Base-by-base conservation (phyloP, 2,329 filamentous ascomycete species). In the Pezicula radicicola region DNA sequence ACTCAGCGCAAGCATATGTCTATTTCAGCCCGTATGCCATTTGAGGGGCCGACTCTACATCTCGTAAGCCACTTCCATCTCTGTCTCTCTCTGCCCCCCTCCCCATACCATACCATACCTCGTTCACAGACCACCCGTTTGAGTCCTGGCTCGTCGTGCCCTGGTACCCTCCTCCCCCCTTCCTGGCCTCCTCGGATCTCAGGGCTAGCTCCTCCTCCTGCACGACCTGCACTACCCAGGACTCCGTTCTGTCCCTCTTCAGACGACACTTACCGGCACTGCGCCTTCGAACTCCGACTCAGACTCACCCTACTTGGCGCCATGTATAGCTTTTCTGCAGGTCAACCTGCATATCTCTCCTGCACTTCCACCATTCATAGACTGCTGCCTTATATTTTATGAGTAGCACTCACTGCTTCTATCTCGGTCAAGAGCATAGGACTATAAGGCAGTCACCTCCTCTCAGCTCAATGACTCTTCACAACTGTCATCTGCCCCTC, bases 381-480 rank as follows among this genome's bases (percentile, higher is more conserved):
- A 55, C 57, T 53, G 64, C 50, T 65, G 64, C 64, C 63, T 65
- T 61, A 57, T 58, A 45, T 36, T 47, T 35, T 59, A 46, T 46
- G 55, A 50, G 52, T 51, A 58, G 47, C 51, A 53, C 49, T 57
- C 41, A 44, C 21, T 37, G 18, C 21, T 33, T 40, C 37, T 40
- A 37, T 16, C 28, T 46, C 48, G 7, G 28, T 55, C 50, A 50
- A 53, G 54, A 50, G 47, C 48, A 51, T 52, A 54, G 55, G 48
- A 54, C 42, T 63, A 63, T 66, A 66, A 66, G 64, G 64, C 63
- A 62, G 63, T 61, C 62, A 60, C 55, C 51, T 58, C 57, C 57
- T 57, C 54, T 48, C 50, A 16, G 42, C 48, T 59, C 60, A 54
- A 65, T 66, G 63, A 65, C 60, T 66, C 63, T 61, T 60, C 58